Base-by-base conservation (phyloP, 305 asterid species). In the Fraxinus albicans region DNA sequence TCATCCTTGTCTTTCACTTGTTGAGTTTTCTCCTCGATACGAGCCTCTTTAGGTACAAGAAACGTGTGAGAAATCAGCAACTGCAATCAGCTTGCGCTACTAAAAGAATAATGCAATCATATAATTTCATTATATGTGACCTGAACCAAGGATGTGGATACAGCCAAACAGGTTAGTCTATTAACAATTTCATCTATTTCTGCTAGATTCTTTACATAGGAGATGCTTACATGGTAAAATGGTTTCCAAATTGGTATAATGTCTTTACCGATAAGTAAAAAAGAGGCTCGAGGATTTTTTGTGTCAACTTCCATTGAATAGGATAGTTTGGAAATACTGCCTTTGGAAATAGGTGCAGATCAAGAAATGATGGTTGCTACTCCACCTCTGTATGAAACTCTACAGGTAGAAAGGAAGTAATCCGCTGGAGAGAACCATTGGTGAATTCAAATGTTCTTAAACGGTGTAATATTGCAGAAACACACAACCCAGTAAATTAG, bases 1-100 rank as follows among this genome's bases (percentile, higher is more conserved):
- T 82, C 90, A 60, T 93, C 97, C 79, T 93, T 95, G 40, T 86
- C 92, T 82, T 89, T 90, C 33, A 91, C 35, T 86, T 90, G 97
- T 80, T 70, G 91, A 75, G 74, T 86, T 87, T 89, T 93, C 91
- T 89, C 97, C 84, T 91, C 91, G 38, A 94, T 78, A 36, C 77
- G 85, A 27, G 89, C 89, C 86, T 95, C 99, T 95, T 77, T 82
- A 86, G 53, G 80, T 0, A 31, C 19, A 85, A 85, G 77, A 76
- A 78, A 77, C 79, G 55, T 60, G 23, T 84, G 73, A 84, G 80
- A 75, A 25, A 60, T 15, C 25, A 27, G 40, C 73, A 63, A 31
- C 76, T 53, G 69, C n/a, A 36, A 47, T 36, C 82, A 81, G 38
- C 63, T 29, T 69, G 40, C 4, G 0, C 19, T 69, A 69, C 21